These are phyloP conservation scores for Heterobasidion parviporum DNA, from an alignment of 1,284 basidiomycete species.

Conservation along the genomic window DNA sequence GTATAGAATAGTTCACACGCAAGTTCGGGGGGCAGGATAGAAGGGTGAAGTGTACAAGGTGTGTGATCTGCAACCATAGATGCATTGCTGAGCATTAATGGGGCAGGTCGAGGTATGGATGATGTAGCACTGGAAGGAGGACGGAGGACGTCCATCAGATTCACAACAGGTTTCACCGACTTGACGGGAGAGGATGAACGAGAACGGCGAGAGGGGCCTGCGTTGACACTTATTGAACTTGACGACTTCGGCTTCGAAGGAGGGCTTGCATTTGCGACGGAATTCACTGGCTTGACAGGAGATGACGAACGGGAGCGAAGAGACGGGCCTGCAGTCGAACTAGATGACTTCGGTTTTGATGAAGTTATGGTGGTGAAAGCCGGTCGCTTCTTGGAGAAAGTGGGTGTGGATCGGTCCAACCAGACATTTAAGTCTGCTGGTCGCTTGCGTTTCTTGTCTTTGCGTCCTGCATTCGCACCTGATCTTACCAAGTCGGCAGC, in stretches of 20 bases:
- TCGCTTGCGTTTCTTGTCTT: slow-evolving; percentile 33
- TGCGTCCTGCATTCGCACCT: slow-evolving; percentile 12
- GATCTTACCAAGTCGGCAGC: slow-evolving; percentile 37
- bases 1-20: slow-evolving; percentile 64
- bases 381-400: neutral
- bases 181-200: neutral
- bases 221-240: neutral
- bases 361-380: neutral
- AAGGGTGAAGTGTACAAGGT: slow-evolving; percentile 69
- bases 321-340: neutral
- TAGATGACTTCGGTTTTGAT: neutral
- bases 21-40: slow-evolving; percentile 61
- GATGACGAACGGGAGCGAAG: neutral
- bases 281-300: slow-evolving; percentile 4
- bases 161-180: slow-evolving; percentile 17
- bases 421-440: slow-evolving; percentile 42
- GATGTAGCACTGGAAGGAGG: slow-evolving; percentile 37
- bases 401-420: slow-evolving; percentile 17
- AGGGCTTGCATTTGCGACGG: slow-evolving; percentile 20
- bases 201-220: neutral
- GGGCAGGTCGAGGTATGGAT: slow-evolving; percentile 32
- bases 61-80: slow-evolving; percentile 59
- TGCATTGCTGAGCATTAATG: slow-evolving; percentile 49
- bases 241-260: slow-evolving; percentile 2
- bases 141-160: slow-evolving; percentile 49